Conservation (phyloP, 139 green algal genomes). For the Closterium sp. region DNA sequence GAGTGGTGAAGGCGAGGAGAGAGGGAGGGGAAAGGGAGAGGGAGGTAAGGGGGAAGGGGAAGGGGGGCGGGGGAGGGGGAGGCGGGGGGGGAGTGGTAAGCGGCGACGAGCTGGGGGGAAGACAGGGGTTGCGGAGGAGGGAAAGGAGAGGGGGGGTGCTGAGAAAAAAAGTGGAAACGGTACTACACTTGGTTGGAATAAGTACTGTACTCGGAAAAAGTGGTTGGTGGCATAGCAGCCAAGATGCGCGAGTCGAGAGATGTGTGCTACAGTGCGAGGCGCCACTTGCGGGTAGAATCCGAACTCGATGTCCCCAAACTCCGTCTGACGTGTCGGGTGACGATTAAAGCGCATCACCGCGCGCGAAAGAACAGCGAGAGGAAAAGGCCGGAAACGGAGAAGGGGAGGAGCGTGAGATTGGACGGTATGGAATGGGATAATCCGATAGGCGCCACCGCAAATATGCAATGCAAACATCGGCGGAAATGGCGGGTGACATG, state of each 20-base stretch:
- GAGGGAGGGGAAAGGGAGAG: no score
- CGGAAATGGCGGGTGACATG: no score
- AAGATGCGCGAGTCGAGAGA: conserved; percentile 68
- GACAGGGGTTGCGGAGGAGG: neutral
- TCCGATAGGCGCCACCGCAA: no score
- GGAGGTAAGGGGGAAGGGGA: no score
- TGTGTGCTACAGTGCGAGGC: conserved; percentile 74
- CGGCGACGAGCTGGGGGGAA: neutral
- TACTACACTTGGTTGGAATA: neutral
- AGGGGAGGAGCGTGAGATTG: neutral
- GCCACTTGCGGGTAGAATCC: conserved; percentile 72
- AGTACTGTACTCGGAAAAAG: conserved; percentile 65
- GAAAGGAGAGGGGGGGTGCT: neutral
- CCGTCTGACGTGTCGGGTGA: conserved; percentile 20
- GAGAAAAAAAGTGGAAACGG: neutral
- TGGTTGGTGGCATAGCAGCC: conserved; percentile 81
- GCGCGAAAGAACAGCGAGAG: neutral
- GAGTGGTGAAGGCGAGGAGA: no score
- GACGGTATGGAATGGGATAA: no score
- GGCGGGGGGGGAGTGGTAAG: neutral
- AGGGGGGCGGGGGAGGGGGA: no score
- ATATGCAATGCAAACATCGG: no score
- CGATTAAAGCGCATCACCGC: neutral
- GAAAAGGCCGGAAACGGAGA: no score
- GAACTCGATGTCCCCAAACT: conserved; percentile 73